A percentile compares a stretch with the other conserved stretches of the same genome.
These are phyloP conservation scores for Purpureocillium lavendulum DNA, from an alignment of 2,329 filamentous ascomycete species.

Conservation along the genomic window DNA sequence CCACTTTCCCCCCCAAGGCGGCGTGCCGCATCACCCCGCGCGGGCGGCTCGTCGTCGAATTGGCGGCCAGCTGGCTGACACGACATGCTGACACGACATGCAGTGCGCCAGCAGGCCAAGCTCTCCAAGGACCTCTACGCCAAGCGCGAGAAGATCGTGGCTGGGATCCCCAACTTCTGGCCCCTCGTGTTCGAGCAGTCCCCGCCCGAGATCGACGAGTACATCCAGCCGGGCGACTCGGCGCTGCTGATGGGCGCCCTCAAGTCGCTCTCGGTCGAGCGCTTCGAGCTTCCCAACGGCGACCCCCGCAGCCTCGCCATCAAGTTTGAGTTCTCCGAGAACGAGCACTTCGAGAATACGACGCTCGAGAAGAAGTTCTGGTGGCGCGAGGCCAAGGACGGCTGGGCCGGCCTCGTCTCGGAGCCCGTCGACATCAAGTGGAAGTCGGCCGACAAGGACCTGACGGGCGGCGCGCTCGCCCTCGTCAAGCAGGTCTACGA, in stretches of 20 bases:
- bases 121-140: slow-evolving; percentile 65
- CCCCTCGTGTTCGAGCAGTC: slow-evolving; percentile 84
- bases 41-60: not conserved
- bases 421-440: slow-evolving; percentile 84
- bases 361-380: slow-evolving; percentile 88
- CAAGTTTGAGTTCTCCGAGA: slow-evolving; percentile 70
- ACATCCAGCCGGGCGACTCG: slow-evolving; percentile 74
- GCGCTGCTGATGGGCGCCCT: slow-evolving; percentile 63
- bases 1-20: slow-evolving; percentile 1
- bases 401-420: slow-evolving; percentile 71
- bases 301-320: slow-evolving; percentile 75
- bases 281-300: slow-evolving; percentile 69
- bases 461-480: slow-evolving; percentile 72
- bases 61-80: not conserved
- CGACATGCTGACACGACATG: too few species aligned
- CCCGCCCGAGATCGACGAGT: slow-evolving; percentile 78
- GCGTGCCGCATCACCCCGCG: not conserved
- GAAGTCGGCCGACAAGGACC: slow-evolving; percentile 66
- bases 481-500: slow-evolving; percentile 63
- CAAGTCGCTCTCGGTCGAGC: slow-evolving; percentile 60
- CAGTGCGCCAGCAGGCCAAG: slow-evolving; percentile 65
- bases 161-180: slow-evolving; percentile 85
- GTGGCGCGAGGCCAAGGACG: slow-evolving; percentile 61
- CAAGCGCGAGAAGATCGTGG: slow-evolving; percentile 63
- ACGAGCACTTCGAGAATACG: slow-evolving; percentile 73